These are phyloP conservation scores for Takashimella koratensis DNA, from an alignment of 1,284 basidiomycete species.

Conservation along the genomic window DNA sequence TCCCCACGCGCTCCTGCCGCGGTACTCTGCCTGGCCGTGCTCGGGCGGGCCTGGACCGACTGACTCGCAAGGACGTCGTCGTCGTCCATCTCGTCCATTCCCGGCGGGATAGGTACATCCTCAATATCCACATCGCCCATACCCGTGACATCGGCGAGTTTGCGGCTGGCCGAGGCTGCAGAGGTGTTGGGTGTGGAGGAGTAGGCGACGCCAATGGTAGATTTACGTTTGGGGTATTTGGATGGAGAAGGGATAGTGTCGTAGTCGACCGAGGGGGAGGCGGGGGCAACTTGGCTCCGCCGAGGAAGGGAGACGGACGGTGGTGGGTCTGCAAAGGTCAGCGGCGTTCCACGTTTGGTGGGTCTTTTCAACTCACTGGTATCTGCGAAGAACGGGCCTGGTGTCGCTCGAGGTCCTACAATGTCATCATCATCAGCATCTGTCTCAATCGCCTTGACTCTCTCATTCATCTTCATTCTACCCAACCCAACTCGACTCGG, in stretches of 20 bases:
- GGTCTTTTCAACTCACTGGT: constrained; percentile 7
- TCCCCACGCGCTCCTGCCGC: not conserved
- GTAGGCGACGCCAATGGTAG: constrained; percentile 11
- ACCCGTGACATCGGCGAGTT: not conserved
- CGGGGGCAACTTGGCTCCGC: constrained; percentile 13
- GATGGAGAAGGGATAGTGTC: constrained; percentile 26
- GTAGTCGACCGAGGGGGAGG: constrained; percentile 20
- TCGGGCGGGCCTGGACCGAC: too few relatives aligned
- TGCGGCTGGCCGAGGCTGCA: not conserved
- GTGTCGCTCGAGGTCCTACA: not conserved
- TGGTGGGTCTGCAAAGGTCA: constrained; percentile 20
- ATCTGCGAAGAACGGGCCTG: constrained; percentile 6
- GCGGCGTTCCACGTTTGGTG: not conserved
- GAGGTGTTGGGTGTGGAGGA: constrained; percentile 11
- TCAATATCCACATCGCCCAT: not conserved
- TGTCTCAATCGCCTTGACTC: not conserved
- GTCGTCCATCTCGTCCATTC: not conserved
- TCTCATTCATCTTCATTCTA: not conserved
- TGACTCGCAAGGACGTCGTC: constrained; percentile 9
- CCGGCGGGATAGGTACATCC: not conserved
- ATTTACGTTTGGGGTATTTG: constrained; percentile 7
- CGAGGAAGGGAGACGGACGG: constrained; percentile 21
- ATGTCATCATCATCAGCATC: not conserved
- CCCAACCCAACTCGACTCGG: not conserved
- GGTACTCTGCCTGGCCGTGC: constrained; percentile 17